A percentile compares a stretch with the other conserved stretches of the same genome.
Conservation (phyloP, 805 yeast genomes). For the Schwanniomyces yamadae region DNA sequence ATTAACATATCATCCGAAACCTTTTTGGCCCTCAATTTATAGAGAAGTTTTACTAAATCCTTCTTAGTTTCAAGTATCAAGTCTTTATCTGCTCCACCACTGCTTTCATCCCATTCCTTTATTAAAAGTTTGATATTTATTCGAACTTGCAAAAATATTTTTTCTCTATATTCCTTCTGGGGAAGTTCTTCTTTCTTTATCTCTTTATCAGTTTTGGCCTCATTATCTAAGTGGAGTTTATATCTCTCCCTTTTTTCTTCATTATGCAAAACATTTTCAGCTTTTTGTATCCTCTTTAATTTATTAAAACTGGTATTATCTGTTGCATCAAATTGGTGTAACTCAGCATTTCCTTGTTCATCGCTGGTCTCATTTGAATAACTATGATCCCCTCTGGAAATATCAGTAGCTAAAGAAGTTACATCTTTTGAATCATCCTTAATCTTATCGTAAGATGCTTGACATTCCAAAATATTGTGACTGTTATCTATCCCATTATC, state of each 20-base stretch:
- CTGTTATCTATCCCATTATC: no score
- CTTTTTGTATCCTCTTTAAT: no score
- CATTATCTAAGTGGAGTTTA: conserved; percentile 26
- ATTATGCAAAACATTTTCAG: no score
- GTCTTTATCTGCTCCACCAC: conserved; percentile 8
- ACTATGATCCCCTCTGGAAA: no score
- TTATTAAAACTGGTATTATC: no score
- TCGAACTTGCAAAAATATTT: conserved; percentile 42
- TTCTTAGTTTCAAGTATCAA: conserved; percentile 34
- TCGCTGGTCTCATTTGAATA: conserved; percentile 24
- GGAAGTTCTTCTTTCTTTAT: conserved; percentile 32
- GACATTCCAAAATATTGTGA: no score
- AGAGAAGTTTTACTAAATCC: conserved; percentile 52
- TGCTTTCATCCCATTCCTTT: conserved; percentile 39
- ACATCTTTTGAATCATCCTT: no score
- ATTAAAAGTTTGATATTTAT: conserved; percentile 47
- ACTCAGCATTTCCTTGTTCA: conserved; percentile 20
- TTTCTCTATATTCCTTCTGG: conserved; percentile 18
- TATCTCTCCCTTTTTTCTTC: conserved; percentile 21
- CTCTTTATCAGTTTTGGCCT: conserved; percentile 13
- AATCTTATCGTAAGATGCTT: no score
- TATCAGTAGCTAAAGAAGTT: no score
- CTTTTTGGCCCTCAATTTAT: conserved; percentile 32
- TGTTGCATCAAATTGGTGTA: conserved; percentile 18
- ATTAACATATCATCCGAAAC: conserved; percentile 48